Conservation (phyloP, 2,329 filamentous ascomycete species). For the Nakataea oryzae region DNA sequence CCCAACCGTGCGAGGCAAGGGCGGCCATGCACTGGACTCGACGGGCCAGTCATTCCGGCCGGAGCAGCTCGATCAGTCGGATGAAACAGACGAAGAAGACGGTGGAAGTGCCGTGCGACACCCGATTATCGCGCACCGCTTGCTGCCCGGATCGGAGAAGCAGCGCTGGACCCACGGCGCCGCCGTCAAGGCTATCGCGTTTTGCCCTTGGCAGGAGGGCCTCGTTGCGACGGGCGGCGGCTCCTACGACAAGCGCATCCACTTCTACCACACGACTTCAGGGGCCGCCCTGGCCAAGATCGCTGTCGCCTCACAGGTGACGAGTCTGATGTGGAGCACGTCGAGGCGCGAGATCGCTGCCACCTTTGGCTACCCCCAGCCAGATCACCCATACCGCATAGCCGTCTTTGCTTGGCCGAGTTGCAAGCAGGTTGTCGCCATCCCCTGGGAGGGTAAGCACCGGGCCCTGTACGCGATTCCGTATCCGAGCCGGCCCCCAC, state of each 20-base stretch:
- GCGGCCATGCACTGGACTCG: not conserved
- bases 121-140: slow-evolving; percentile 7
- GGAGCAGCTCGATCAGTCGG: not conserved
- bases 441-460: slow-evolving; percentile 73
- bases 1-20: not conserved
- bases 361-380: slow-evolving; percentile 88
- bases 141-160: slow-evolving; percentile 48
- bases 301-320: slow-evolving; percentile 86
- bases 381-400: slow-evolving; percentile 79
- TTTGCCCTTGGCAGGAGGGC: slow-evolving; percentile 86
- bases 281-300: slow-evolving; percentile 83
- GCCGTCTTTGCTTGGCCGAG: slow-evolving; percentile 93
- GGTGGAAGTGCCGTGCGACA: not conserved
- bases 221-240: slow-evolving; percentile 87
- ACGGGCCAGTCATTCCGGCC: not conserved
- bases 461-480: slow-evolving; percentile 80
- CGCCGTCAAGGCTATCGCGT: slow-evolving; percentile 92
- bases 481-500: slow-evolving; percentile 50
- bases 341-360: slow-evolving; percentile 80
- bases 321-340: slow-evolving; percentile 80
- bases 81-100: slow-evolving; percentile 1
- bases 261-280: slow-evolving; percentile 84
- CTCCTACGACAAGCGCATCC: slow-evolving; percentile 88
- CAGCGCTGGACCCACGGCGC: slow-evolving; percentile 72
- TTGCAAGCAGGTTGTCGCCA: slow-evolving; percentile 73